phyloP scores from a whole-genome alignment of 2,329 filamentous ascomycete genomes.

The Mycocentrospora acerina region DNA sequence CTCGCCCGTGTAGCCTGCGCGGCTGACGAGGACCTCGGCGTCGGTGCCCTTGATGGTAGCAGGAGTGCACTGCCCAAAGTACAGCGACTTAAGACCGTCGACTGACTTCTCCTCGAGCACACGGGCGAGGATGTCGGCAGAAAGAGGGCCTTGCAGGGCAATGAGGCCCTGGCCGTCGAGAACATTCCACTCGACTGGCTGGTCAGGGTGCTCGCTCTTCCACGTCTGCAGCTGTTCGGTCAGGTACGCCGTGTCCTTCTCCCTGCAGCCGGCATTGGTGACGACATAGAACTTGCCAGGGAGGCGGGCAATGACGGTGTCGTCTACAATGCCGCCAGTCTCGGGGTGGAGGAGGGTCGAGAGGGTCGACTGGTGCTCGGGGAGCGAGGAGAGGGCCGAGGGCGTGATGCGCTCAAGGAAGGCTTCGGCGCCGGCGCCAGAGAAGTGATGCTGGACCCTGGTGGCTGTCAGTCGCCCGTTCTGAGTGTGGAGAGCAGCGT shows the following conservation, averaged over 20 bases:
- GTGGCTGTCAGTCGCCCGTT: constrained; percentile 1
- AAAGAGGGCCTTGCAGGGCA: constrained; percentile 84
- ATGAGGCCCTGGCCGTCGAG: constrained; percentile 75
- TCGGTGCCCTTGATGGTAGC: constrained; percentile 64
- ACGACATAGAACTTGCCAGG: constrained; percentile 77
- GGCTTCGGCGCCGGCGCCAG: constrained; percentile 73
- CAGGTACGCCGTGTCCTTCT: constrained; percentile 83
- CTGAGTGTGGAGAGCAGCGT: neutral
- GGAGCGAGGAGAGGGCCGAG: constrained; percentile 65
- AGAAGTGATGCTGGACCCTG: constrained; percentile 78
- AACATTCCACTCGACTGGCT: constrained; percentile 66
- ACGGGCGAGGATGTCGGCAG: constrained; percentile 67
- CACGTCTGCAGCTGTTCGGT: constrained; percentile 63
- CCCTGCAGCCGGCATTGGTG: constrained; percentile 88
- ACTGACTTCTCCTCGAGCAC: constrained; percentile 57
- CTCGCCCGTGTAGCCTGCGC: constrained; percentile 95
- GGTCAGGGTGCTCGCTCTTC: constrained; percentile 39
- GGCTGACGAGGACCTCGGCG: constrained; percentile 68
- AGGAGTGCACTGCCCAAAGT: constrained; percentile 76
- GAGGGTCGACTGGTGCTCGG: constrained; percentile 71
- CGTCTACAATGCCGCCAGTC: constrained; percentile 91
- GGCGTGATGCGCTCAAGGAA: constrained; percentile 88
- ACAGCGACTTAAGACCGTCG: constrained; percentile 58
- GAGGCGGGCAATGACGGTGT: constrained; percentile 84
- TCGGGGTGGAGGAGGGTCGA: constrained; percentile 73